Base-by-base conservation (phyloP, 768 basidiomycete species). In the Porpolomopsis calyptriformis region DNA sequence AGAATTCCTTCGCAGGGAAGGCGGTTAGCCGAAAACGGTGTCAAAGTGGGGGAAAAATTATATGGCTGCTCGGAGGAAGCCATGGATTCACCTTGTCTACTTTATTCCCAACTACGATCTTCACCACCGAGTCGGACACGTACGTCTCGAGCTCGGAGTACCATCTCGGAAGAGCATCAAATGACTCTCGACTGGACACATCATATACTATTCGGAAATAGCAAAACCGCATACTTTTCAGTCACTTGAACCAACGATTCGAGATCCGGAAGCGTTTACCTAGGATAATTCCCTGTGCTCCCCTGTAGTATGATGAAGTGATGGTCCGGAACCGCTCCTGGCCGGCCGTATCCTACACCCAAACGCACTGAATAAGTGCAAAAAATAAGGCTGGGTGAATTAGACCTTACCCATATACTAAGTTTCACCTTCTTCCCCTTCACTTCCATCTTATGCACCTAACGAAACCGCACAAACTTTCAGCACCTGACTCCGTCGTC, bases 321-420 rank as follows among this genome's bases (percentile, higher is more conserved):
- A 99, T 84, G 2, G 93, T 96, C 38, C 91, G 74, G 60, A 97
- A 99, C 4, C 94, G 80, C 64, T 99, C 96, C 62, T 98, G 94
- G 0, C 96, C 94, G 41, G 92, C 90, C 0, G 91, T 94, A 55
- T 96, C 90, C 90, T 92, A 54, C n/a, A 11, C 20, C 90, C 9
- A n/a, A 34, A 22, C 16, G 29, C 22, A 11, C 14, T 31, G 37
- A 24, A 16, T 23, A n/a, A 36, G 49, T 31, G 12, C 19, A 4
- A 39, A 41, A 44, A 19, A 26, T n/a, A 12, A 5, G 22, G 19
- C 43, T 12, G 47, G 20, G 40, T 9, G 39, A 29, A 40, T 18
- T 25, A 23, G 20, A n/a, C 64, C 82, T 50, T 55, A 94, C 93
- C 96, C 96, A 99, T 63, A 98, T 94, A 46, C 86, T 91, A 14